These are phyloP conservation scores for Monosporozyma servazzii DNA, from an alignment of 805 yeast genomes.

Conservation along the genomic window DNA sequence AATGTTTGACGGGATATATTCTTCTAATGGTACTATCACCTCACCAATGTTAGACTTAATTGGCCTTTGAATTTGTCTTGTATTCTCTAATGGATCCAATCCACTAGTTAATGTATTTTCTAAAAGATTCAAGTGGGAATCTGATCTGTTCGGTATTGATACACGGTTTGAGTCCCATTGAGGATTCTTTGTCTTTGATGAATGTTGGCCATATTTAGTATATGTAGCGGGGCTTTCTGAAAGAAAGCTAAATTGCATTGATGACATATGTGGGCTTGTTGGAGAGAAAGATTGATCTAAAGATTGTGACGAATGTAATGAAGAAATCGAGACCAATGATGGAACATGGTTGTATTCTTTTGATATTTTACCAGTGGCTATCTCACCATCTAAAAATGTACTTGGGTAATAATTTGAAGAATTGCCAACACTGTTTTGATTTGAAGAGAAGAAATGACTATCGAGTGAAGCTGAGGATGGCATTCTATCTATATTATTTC, in stretches of 20 bases:
- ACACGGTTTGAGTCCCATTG: conserved; percentile 15
- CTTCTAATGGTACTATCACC: conserved; percentile 32
- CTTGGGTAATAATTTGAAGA: conserved; percentile 9
- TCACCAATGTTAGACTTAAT: conserved; percentile 30
- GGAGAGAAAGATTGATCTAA: conserved; percentile 25
- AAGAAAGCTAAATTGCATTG: conserved; percentile 9
- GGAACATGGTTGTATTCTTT: conserved; percentile 26
- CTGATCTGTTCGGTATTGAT: conserved; percentile 13
- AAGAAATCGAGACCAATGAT: conserved; percentile 25
- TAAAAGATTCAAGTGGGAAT: conserved; percentile 12
- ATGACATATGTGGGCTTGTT: conserved; percentile 22
- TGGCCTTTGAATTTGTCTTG: background rate
- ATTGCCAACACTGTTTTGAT: conserved; percentile 9
- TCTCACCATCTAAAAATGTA: conserved; percentile 18
- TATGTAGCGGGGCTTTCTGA: conserved; percentile 4
- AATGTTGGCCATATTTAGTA: background rate
- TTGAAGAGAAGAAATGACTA: conserved; percentile 7
- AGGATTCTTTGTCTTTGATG: background rate
- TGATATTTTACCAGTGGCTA: conserved; percentile 19
- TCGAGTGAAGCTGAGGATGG: conserved; percentile 12
- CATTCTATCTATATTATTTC: conserved; percentile 7
- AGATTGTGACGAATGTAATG: conserved; percentile 27
- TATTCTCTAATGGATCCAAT: background rate
- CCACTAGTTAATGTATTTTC: conserved; percentile 4
- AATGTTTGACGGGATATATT: conserved; percentile 28